Evolutionary conservation across 2,329 filamentous ascomycete genomes (phyloP).

Genomic region (Pyricularia sp.): DNA sequence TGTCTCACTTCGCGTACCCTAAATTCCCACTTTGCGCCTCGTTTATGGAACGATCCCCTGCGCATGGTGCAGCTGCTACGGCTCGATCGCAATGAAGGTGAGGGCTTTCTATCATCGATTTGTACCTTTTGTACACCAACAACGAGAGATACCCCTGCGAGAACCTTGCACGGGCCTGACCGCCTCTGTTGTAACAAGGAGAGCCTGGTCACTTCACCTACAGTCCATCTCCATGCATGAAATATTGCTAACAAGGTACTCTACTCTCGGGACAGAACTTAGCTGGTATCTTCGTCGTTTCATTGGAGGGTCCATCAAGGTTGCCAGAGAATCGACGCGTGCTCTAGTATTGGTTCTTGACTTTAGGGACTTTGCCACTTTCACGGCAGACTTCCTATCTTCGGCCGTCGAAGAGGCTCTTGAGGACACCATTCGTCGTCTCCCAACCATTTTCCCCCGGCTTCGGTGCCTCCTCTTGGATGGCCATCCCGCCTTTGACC

Average conservation of each 20-base stretch:
- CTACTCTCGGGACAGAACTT: constrained; percentile 27
- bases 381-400: constrained; percentile 30
- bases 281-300: constrained; percentile 38
- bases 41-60: constrained; percentile 43
- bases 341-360: constrained; percentile 36
- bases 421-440: constrained; percentile 27
- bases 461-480: constrained; percentile 39
- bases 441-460: constrained; percentile 30
- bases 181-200: background rate
- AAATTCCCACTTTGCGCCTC: constrained; percentile 38
- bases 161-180: background rate
- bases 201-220: background rate
- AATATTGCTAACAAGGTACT: background rate
- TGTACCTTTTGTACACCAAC: background rate
- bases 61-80: constrained; percentile 26
- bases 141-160: background rate
- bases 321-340: constrained; percentile 23
- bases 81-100: constrained; percentile 27
- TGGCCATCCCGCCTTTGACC: constrained; percentile 34
- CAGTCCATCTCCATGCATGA: background rate
- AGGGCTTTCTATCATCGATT: constrained; percentile 1
- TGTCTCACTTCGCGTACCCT: constrained; percentile 40
- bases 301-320: constrained; percentile 25
- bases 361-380: constrained; percentile 31
- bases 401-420: constrained; percentile 26